phyloP scores from a whole-genome alignment of 176 grass and related monocot species.

The Oryza brachyantha region DNA sequence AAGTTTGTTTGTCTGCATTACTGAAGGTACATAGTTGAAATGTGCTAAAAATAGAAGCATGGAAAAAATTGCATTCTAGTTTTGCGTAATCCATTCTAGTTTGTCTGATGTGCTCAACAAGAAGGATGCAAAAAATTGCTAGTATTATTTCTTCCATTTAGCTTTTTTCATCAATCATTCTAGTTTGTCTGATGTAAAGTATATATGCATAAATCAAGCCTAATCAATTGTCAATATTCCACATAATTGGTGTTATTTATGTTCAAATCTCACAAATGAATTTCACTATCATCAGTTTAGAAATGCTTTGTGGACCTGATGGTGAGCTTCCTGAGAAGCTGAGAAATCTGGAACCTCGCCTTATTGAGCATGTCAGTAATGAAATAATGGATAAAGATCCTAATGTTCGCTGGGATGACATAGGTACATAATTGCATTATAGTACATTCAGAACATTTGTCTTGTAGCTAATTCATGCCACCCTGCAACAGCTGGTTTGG shows the following conservation, averaged over 20 bases:
- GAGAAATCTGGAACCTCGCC: conserved; percentile 86
- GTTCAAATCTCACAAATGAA: conserved; percentile 19
- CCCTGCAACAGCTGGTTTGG: conserved; percentile 75
- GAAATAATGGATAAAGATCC: conserved; percentile 99
- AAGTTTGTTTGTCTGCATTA: background rate
- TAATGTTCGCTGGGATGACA: conserved; percentile 91
- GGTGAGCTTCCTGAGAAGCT: conserved; percentile 95
- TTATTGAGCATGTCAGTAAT: conserved; percentile 96
- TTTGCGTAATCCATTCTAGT: too few relatives aligned
- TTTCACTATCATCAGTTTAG: conserved; percentile 53
- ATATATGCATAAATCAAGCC: background rate
- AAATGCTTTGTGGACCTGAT: conserved; percentile 87
- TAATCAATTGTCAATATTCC: background rate
- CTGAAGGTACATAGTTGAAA: background rate
- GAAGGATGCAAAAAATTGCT: too few relatives aligned
- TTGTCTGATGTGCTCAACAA: background rate
- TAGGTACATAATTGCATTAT: conserved; percentile 57
- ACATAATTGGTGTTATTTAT: conserved; percentile 10
- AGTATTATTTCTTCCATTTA: too few relatives aligned
- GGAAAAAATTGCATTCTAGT: too few relatives aligned
- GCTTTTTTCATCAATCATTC: conserved; percentile 8
- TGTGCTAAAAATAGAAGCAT: background rate
- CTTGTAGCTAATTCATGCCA: conserved; percentile 38
- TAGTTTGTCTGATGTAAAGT: background rate
- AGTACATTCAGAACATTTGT: conserved; percentile 9